Evolutionary conservation across 306 rosid species (phyloP).

Genomic region (Calophaca sinica): DNA sequence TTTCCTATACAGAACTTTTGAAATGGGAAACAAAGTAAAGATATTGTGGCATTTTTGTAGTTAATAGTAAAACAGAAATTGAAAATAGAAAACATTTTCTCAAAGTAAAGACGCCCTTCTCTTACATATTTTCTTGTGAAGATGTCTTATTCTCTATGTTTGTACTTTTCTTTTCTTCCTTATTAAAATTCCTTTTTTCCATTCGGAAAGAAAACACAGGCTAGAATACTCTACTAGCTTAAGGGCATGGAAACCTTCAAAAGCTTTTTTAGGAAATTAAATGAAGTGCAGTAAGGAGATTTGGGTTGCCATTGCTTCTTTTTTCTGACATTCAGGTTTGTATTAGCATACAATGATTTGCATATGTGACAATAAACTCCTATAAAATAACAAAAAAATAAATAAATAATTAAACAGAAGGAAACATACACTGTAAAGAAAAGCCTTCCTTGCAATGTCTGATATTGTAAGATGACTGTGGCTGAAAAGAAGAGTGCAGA

Average conservation of each 20-base stretch:
- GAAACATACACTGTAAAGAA: conserved; percentile 87
- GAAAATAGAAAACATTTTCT: background rate
- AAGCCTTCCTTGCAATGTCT: conserved; percentile 96
- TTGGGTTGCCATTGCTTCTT: conserved; percentile 14
- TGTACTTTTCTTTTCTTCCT: background rate
- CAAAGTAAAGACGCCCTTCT: conserved; percentile 19
- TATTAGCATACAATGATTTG: conserved; percentile 10
- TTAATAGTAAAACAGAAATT: conserved; percentile 2
- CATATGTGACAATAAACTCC: conserved; percentile 16
- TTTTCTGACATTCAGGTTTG: conserved; percentile 34
- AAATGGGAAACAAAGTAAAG: background rate
- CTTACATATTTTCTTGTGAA: background rate
- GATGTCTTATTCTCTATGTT: background rate
- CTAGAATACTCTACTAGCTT: conserved; percentile 5
- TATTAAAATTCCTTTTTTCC: background rate
- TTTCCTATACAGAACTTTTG: background rate
- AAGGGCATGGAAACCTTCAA: conserved; percentile 1
- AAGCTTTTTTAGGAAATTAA: conserved; percentile 6
- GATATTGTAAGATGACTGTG: conserved; percentile 76
- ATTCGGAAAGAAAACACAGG: background rate
- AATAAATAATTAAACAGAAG: background rate
- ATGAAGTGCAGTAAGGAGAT: conserved; percentile 18
- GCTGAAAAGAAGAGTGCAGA: conserved; percentile 56
- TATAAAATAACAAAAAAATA: background rate
- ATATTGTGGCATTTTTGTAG: background rate